Percentiles rank a stretch among this genome's conserved stretches.
Conservation (phyloP, 768 basidiomycete genomes). For the Podaxis mareebaensis region DNA sequence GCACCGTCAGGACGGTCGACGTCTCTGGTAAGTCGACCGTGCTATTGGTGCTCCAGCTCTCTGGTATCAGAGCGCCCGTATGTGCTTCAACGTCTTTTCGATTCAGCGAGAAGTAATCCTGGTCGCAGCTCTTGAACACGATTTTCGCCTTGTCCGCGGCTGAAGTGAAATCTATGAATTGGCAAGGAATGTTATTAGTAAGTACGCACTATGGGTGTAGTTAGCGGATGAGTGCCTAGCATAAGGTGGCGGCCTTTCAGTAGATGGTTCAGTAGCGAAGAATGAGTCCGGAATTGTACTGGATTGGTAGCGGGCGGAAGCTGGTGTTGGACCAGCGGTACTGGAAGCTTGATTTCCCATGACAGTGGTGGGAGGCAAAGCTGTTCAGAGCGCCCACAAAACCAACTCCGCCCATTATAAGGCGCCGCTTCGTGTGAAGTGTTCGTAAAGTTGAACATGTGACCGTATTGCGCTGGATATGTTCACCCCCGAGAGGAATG, state of each 20-base stretch:
- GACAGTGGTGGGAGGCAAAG: neutral
- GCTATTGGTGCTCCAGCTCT: constrained; percentile 9
- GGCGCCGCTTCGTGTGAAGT: neutral
- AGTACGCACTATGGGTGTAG: neutral
- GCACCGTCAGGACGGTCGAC: constrained; percentile 16
- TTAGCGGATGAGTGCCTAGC: neutral
- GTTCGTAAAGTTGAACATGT: too few species aligned
- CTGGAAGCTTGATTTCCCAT: neutral
- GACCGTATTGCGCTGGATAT: too few species aligned
- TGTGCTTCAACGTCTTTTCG: constrained; percentile 18
- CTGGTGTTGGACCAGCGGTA: neutral
- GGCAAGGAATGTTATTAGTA: neutral
- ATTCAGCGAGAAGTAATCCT: constrained; percentile 13
- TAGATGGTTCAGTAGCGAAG: neutral
- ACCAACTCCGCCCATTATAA: neutral
- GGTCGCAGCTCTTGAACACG: constrained; percentile 7
- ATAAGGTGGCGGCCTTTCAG: neutral
- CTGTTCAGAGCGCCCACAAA: neutral
- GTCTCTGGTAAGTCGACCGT: constrained; percentile 17
- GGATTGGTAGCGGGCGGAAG: neutral
- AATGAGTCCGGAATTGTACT: neutral
- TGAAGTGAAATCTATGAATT: neutral
- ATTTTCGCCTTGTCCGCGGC: neutral
- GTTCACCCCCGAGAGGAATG: too few species aligned
- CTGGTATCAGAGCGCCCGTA: constrained; percentile 20